These are phyloP conservation scores for Colletotrichum limetticola DNA, from an alignment of 2,329 filamentous ascomycete species.

Conservation along the genomic window DNA sequence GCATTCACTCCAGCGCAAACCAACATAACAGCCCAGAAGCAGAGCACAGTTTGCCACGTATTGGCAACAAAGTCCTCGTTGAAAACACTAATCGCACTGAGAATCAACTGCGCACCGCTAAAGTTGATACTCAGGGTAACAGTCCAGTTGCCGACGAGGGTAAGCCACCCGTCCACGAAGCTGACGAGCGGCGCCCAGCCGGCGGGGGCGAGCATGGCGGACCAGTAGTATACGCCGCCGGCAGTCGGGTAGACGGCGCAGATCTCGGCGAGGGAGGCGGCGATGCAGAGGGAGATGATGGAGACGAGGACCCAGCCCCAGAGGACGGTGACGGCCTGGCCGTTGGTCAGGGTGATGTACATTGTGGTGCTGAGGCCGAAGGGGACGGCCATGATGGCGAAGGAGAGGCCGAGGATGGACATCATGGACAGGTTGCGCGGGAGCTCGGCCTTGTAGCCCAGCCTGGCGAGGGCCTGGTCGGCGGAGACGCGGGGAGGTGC, in stretches of 20 bases:
- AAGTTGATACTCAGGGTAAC: conserved; percentile 74
- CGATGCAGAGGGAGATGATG: conserved; percentile 71
- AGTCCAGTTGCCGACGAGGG: conserved; percentile 80
- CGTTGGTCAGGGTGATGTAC: conserved; percentile 75
- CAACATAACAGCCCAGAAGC: conserved; percentile 78
- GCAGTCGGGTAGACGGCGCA: conserved; percentile 76
- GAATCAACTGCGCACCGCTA: conserved; percentile 66
- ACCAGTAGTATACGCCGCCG: conserved; percentile 78
- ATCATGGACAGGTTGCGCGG: conserved; percentile 61
- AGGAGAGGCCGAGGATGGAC: conserved; percentile 73
- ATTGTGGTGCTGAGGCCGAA: conserved; percentile 76
- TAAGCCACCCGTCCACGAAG: conserved; percentile 79
- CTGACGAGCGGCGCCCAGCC: conserved; percentile 74
- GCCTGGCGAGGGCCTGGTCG: conserved; percentile 49
- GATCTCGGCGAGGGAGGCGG: conserved; percentile 75
- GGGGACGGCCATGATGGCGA: conserved; percentile 80
- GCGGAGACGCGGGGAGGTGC: conserved; percentile 21
- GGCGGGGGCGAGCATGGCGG: conserved; percentile 73
- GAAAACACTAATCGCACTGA: conserved; percentile 76
- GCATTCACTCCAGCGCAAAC: conserved; percentile 73
- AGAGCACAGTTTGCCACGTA: conserved; percentile 75
- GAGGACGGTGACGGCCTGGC: conserved; percentile 74
- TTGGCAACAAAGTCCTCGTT: conserved; percentile 75
- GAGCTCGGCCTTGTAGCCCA: conserved; percentile 61
- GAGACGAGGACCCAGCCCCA: conserved; percentile 77